Evolutionary conservation across 2,329 filamentous ascomycete species (phyloP).

Genomic region (Ascochyta lentis): DNA sequence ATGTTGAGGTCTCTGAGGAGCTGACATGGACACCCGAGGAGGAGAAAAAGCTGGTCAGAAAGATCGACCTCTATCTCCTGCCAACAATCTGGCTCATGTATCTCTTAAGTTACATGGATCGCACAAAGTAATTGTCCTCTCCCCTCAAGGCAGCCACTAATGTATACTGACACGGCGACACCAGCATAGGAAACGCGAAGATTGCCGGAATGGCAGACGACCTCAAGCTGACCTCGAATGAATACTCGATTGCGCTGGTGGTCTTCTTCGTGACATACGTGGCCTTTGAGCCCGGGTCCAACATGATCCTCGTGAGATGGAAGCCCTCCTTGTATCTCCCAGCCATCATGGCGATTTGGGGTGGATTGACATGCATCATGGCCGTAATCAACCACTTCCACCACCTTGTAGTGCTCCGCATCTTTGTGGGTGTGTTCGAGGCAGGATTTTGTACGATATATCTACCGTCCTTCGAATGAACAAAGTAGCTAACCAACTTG

Average conservation of each 20-base stretch:
- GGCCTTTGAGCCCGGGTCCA: constrained; percentile 61
- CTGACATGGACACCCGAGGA: constrained; percentile 58
- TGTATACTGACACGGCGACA: background rate
- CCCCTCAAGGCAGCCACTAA: background rate
- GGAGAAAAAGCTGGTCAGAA: constrained; percentile 56
- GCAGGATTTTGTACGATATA: constrained; percentile 51
- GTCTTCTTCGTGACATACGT: constrained; percentile 63
- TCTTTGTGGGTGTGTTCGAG: constrained; percentile 63
- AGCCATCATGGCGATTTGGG: constrained; percentile 63
- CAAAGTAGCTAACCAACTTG: background rate
- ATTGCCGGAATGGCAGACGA: constrained; percentile 59
- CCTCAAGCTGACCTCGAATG: constrained; percentile 54
- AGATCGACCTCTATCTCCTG: constrained; percentile 57
- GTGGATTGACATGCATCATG: constrained; percentile 59
- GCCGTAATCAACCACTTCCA: constrained; percentile 56
- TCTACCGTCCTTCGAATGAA: background rate
- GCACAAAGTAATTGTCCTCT: constrained; percentile 40
- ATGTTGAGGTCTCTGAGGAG: constrained; percentile 53
- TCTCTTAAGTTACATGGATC: constrained; percentile 56
- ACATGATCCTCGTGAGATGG: constrained; percentile 59
- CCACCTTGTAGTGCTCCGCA: constrained; percentile 59
- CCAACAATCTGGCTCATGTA: constrained; percentile 61
- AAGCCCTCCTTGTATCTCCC: constrained; percentile 59
- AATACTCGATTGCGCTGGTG: constrained; percentile 60
- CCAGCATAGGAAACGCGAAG: constrained; percentile 59